These are phyloP conservation scores for Emericellopsis atlantica DNA, from an alignment of 2,329 filamentous ascomycete genomes.

Conservation along the genomic window DNA sequence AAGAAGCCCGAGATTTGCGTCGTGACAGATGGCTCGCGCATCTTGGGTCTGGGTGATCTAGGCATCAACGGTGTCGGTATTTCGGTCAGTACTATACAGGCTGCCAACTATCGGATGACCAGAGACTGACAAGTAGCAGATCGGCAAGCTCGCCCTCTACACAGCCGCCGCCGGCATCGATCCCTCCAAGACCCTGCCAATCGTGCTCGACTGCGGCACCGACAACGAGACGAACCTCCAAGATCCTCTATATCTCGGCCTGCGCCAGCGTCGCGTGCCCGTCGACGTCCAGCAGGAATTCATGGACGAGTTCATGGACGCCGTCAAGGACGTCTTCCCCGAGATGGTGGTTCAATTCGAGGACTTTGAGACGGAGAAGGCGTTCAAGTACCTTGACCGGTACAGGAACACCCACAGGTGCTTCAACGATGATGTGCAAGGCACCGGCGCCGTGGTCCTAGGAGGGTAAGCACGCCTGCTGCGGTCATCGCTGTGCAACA, in stretches of 20 bases:
- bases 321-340: constrained; percentile 61
- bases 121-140: constrained; percentile 22
- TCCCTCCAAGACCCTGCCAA: constrained; percentile 69
- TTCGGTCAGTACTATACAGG: constrained; percentile 44
- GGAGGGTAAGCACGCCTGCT: constrained; percentile 45
- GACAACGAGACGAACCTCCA: constrained; percentile 53
- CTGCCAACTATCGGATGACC: not conserved
- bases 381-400: constrained; percentile 83
- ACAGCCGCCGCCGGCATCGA: constrained; percentile 91
- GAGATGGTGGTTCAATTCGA: constrained; percentile 80
- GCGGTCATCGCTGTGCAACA: not conserved
- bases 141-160: constrained; percentile 92
- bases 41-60: constrained; percentile 82
- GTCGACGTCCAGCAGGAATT: constrained; percentile 76
- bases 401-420: constrained; percentile 84
- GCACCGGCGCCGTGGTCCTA: constrained; percentile 88
- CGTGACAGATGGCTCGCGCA: constrained; percentile 90
- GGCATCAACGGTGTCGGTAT: constrained; percentile 98
- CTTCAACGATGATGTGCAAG: constrained; percentile 99
- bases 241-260: constrained; percentile 77
- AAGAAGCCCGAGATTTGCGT: constrained; percentile 87
- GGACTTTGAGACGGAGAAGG: constrained; percentile 86
- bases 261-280: constrained; percentile 69
- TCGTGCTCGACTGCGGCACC: constrained; percentile 55
- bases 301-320: constrained; percentile 95